These are phyloP conservation scores for Cavenderia fasciculata DNA, from an alignment of 78 protist species.

Conservation along the genomic window DNA sequence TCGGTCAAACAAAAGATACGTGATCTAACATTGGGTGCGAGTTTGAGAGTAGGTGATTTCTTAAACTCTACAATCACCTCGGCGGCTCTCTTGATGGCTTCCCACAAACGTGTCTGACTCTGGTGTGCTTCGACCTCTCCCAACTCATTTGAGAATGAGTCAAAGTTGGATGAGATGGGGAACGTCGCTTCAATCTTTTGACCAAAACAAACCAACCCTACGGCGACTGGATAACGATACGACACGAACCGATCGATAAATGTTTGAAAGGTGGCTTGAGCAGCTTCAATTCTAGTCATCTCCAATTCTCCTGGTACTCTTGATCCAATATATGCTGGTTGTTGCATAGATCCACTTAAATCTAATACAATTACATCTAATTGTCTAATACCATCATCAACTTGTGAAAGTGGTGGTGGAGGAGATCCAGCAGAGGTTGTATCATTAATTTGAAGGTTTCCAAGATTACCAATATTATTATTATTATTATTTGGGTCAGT, in stretches of 20 bases:
- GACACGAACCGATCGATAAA: conserved; percentile 34
- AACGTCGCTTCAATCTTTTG: conserved; percentile 5
- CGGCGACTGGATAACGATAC: background rate
- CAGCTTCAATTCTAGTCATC: conserved; percentile 66
- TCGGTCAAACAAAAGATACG: conserved; percentile 54
- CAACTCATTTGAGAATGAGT: conserved; percentile 40
- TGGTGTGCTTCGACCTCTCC: conserved; percentile 46
- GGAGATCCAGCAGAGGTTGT: background rate
- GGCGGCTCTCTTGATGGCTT: conserved; percentile 37
- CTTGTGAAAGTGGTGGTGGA: too few species aligned
- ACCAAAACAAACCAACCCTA: conserved; percentile 68
- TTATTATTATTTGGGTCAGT: background rate
- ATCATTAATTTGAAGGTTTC: background rate
- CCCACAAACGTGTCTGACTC: conserved; percentile 24
- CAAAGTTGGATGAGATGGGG: conserved; percentile 30
- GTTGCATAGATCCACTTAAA: conserved; percentile 42
- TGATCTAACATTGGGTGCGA: background rate
- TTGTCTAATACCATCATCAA: conserved; percentile 2
- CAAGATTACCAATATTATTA: background rate
- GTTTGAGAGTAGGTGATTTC: background rate
- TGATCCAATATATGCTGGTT: conserved; percentile 14
- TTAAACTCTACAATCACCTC: conserved; percentile 18
- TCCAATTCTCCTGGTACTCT: conserved; percentile 38
- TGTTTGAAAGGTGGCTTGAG: conserved; percentile 64
- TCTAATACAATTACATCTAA: conserved; percentile 48